Evolutionary conservation across 441 rosid species (phyloP), one percentile per base, ranked within the genome.

Genomic region (Euphorbia celastroides): DNA sequence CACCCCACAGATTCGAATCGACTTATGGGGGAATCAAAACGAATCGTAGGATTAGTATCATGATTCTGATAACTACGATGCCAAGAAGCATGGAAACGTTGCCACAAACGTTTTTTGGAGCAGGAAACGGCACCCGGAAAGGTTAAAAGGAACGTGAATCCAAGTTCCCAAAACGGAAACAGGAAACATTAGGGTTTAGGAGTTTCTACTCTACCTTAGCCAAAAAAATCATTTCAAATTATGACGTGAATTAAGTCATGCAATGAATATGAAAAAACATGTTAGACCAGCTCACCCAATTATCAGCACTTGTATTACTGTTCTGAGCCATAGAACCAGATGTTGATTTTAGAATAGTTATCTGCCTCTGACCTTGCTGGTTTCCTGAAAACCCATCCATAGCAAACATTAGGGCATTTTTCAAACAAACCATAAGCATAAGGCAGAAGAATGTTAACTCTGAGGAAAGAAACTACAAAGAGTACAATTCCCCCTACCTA

Each of bases 381-480:
- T 80, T 80, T 73, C 93, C 97, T 90, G 91, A 46, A 78, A 77
- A 81, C 28, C 57, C 65, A 80, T 20, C 56, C 66, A 69, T 51
- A 71, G 34, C 75, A 52, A 77, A 36, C 56, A 66, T 80, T 68
- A 81, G 81, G 46, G 66, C 38, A 58, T 27, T 27, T 64, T 54
- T 71, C 38, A 69, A 52, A 52, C 64, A 30, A 50, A 68, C 42
- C 36, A 23, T 51, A 23, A 50, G 61, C 27, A 17, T 41, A 48
- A 60, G 22, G 60, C n/a, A 13, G 55, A 77, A 62, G 51, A 14
- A 2, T 32, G 52, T 34, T n/a, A 36, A 38, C 1, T 60, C 66
- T 26, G n/a, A 12, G 5, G 54, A 14, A 25, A 36, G 52, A 27
- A 69, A 51, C 41, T 17, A 25, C 38, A 34, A 34, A 34, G 38